phyloP scores from a whole-genome alignment of 345 rosid genomes.

The Boechera divaricarpa region DNA sequence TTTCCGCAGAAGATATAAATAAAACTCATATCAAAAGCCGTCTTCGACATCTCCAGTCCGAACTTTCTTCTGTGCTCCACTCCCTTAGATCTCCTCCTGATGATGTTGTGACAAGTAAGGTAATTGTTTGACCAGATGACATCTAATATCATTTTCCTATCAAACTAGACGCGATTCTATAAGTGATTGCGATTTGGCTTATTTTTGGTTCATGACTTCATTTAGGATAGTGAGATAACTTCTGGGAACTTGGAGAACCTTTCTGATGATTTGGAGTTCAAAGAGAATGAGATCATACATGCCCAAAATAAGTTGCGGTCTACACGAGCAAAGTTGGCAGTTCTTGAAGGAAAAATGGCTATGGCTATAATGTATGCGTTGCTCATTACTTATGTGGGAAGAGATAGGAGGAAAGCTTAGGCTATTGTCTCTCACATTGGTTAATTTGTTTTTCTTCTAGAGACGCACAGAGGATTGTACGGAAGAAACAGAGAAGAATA shows the following conservation, averaged over 20 bases:
- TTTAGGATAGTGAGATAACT: slow-evolving; percentile 35
- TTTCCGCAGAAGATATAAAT: slow-evolving; percentile 45
- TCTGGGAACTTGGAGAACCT: slow-evolving; percentile 55
- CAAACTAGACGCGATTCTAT: slow-evolving; percentile 23
- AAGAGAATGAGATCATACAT: slow-evolving; percentile 74
- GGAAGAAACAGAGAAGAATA: slow-evolving; percentile 74
- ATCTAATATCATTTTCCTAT: slow-evolving; percentile 7
- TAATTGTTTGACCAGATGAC: slow-evolving; percentile 19
- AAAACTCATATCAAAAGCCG: slow-evolving; percentile 57
- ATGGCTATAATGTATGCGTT: slow-evolving; percentile 64
- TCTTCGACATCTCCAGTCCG: slow-evolving; percentile 69
- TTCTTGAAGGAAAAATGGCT: slow-evolving; percentile 93
- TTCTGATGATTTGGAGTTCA: slow-evolving; percentile 86
- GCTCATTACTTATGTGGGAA: slow-evolving; percentile 23
- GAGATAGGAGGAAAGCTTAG: slow-evolving; percentile 10
- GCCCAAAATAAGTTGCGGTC: slow-evolving; percentile 78
- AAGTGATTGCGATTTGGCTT: slow-evolving; percentile 18
- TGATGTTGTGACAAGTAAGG: slow-evolving; percentile 53
- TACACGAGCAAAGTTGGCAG: slow-evolving; percentile 76
- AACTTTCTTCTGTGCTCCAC: slow-evolving; percentile 79
- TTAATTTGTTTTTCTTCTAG: slow-evolving; percentile 48
- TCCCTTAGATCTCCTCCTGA: slow-evolving; percentile 59
- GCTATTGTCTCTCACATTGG: slow-evolving; percentile 15
- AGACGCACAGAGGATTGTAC: slow-evolving; percentile 69
- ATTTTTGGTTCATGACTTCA: slow-evolving; percentile 31